Evolutionary conservation across 306 rosid genomes (phyloP).

Genomic region (Citrullus colocynthis): DNA sequence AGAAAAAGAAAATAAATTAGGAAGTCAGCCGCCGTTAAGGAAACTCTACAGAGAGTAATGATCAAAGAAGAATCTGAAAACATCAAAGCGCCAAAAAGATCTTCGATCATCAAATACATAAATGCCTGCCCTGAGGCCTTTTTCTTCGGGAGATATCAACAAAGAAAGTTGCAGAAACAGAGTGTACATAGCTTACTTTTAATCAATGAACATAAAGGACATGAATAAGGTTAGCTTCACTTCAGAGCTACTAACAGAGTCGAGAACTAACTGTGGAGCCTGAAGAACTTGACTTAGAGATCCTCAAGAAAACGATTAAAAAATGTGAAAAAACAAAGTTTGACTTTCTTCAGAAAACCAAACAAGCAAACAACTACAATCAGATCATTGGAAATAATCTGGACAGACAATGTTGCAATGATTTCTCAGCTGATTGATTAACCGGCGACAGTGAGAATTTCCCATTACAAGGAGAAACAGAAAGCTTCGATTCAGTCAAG

Average conservation of each 20-base stretch:
- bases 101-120: background rate
- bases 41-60: background rate
- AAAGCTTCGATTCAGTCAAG: background rate
- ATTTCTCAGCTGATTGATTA: background rate
- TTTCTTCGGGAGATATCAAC: background rate
- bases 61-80: too few relatives aligned
- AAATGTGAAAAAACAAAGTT: background rate
- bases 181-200: background rate
- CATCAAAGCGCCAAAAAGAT: background rate
- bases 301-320: background rate
- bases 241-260: background rate
- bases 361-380: background rate
- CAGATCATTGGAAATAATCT: background rate
- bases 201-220: background rate
- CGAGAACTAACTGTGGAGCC: background rate
- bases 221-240: background rate
- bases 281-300: background rate
- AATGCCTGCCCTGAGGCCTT: background rate
- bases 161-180: background rate
- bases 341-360: background rate
- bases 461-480: background rate
- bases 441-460: background rate
- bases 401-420: background rate
- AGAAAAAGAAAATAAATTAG: background rate
- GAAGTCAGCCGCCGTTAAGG: background rate